Conservation (phyloP, 164 flowering plant genomes). For the Vitis rotundifolia region DNA sequence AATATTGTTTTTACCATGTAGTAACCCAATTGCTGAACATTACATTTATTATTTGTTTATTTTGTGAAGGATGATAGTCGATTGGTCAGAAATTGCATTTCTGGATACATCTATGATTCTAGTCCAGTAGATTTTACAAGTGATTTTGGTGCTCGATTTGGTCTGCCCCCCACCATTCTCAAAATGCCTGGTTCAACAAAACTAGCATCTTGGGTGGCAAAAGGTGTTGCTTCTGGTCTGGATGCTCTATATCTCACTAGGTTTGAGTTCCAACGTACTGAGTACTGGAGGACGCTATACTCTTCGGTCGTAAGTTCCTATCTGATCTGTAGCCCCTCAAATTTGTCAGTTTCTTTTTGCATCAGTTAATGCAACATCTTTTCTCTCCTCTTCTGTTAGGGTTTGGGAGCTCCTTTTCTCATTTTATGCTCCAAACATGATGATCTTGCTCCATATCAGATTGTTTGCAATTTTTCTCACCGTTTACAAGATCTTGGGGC, state of each 20-base stretch:
- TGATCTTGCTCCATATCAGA: constrained; percentile 46
- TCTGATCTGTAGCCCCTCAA: not conserved
- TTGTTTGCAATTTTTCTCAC: constrained; percentile 42
- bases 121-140: constrained; percentile 57
- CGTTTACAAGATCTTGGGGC: constrained; percentile 46
- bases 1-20: too few species aligned
- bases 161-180: constrained; percentile 39
- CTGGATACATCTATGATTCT: constrained; percentile 68
- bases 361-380: not conserved
- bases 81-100: constrained; percentile 45
- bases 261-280: constrained; percentile 51
- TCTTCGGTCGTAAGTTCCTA: constrained; percentile 56
- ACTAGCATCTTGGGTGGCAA: constrained; percentile 53
- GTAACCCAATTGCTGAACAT: too few species aligned
- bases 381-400: constrained; percentile 25
- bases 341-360: not conserved
- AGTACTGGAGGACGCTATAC: constrained; percentile 55
- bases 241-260: constrained; percentile 61
- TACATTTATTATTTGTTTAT: not conserved
- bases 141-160: constrained; percentile 53
- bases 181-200: constrained; percentile 59
- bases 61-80: constrained; percentile 44
- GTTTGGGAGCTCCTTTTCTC: constrained; percentile 59
- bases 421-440: constrained; percentile 57
- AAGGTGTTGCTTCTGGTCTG: constrained; percentile 49